Conservation (phyloP, 345 rosid species). For the Erysimum cheiranthoides region DNA sequence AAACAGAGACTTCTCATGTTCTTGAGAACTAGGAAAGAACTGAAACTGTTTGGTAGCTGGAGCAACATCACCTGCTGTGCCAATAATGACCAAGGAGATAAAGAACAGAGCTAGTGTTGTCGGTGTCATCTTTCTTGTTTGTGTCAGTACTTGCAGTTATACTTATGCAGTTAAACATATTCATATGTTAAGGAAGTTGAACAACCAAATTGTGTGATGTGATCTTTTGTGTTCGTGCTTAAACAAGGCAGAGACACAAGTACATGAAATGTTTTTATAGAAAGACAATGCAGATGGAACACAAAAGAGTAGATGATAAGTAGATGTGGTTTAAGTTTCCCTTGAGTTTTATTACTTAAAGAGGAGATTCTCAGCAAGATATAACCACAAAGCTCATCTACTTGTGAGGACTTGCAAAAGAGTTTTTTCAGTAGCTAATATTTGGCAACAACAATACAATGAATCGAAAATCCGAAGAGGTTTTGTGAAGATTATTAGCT, state of each 20-base stretch:
- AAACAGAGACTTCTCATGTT: conserved; percentile 17
- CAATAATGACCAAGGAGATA: conserved; percentile 29
- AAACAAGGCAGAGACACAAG: conserved; percentile 22
- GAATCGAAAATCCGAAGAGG: background rate
- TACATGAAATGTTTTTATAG: conserved; percentile 18
- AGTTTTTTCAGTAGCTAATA: conserved; percentile 5
- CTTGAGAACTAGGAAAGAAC: conserved; percentile 8
- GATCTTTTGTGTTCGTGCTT: conserved; percentile 20
- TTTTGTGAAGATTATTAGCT: conserved; percentile 44
- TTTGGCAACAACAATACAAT: conserved; percentile 39
- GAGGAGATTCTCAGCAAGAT: conserved; percentile 22
- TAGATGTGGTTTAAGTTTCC: conserved; percentile 31
- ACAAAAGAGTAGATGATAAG: conserved; percentile 35
- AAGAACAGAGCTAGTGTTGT: conserved; percentile 23
- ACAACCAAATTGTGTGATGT: background rate
- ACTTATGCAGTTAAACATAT: conserved; percentile 19
- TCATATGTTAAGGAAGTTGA: conserved; percentile 8
- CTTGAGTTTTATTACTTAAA: conserved; percentile 33
- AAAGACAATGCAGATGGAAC: conserved; percentile 32
- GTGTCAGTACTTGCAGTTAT: conserved; percentile 22
- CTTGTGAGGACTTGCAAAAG: conserved; percentile 30
- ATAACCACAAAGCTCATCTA: conserved; percentile 43
- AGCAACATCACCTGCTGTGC: conserved; percentile 1
- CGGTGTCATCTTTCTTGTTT: conserved; percentile 34
- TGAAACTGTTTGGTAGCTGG: conserved; percentile 8